Conservation (phyloP, 148 eudicot species). For the Rheum nobile region DNA sequence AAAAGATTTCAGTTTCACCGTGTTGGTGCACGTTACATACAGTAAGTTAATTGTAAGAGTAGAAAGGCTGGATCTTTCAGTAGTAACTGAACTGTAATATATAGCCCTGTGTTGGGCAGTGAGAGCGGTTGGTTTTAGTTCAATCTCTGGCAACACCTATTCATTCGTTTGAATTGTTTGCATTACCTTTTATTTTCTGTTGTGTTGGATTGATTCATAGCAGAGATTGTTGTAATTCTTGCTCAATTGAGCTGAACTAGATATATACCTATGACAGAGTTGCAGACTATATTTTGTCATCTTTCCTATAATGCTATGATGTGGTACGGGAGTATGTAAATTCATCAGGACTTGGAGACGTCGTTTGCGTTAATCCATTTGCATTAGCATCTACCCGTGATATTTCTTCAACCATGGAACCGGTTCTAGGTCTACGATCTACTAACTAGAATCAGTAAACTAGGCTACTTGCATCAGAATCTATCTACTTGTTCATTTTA, state of each 20-base stretch:
- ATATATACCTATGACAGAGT: not conserved
- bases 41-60: not conserved
- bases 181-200: not conserved
- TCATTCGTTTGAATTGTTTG: not conserved
- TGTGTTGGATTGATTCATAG: not conserved
- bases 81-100: not conserved
- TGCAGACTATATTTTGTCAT: not conserved
- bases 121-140: not conserved
- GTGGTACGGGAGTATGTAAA: not conserved
- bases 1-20: not conserved
- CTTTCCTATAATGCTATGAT: not conserved
- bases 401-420: not conserved
- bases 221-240: slow-evolving; percentile 6
- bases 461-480: slow-evolving; percentile 23
- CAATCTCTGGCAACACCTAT: not conserved
- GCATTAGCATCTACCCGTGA: too few species aligned
- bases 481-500: slow-evolving; percentile 26
- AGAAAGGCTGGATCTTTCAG: not conserved
- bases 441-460: not conserved
- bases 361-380: too few species aligned
- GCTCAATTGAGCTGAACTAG: slow-evolving; percentile 4
- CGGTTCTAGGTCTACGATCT: not conserved
- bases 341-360: not conserved
- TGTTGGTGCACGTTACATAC: not conserved
- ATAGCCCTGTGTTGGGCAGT: not conserved